A percentile compares a stretch with the other conserved stretches of the same genome.
phyloP scores from a whole-genome alignment of 768 basidiomycete genomes.

The Xerocomus brunneocitrinus region DNA sequence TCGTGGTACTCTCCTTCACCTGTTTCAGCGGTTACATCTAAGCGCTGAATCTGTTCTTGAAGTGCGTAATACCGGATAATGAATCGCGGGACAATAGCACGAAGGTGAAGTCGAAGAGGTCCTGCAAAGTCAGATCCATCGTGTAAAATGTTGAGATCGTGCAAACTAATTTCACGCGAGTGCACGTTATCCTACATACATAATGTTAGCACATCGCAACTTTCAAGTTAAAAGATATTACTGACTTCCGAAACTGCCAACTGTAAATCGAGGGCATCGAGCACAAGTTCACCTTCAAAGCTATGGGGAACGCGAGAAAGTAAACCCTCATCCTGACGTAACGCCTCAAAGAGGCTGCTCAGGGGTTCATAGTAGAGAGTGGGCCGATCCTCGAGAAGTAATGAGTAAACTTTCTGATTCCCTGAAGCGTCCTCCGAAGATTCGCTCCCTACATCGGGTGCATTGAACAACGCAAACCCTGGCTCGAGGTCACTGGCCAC shows the following conservation, averaged over 20 bases:
- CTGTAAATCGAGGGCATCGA: slow-evolving; percentile 70
- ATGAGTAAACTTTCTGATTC: slow-evolving; percentile 22
- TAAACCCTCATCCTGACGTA: slow-evolving; percentile 55
- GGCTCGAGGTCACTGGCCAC: slow-evolving; percentile 37
- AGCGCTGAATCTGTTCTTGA: slow-evolving; percentile 49
- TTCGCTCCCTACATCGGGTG: slow-evolving; percentile 33
- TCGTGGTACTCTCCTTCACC: slow-evolving; percentile 15
- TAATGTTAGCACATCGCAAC: slow-evolving; percentile 3
- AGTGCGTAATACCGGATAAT: slow-evolving; percentile 61
- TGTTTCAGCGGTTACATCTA: slow-evolving; percentile 26
- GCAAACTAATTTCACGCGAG: slow-evolving; percentile 63
- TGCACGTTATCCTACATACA: slow-evolving; percentile 64
- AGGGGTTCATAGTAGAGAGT: slow-evolving; percentile 77
- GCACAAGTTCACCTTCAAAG: slow-evolving; percentile 55
- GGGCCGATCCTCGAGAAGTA: slow-evolving; percentile 60
- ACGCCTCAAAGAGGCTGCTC: slow-evolving; percentile 62
- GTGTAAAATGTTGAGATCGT: slow-evolving; percentile 68
- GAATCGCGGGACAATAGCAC: slow-evolving; percentile 50
- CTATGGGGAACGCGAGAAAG: slow-evolving; percentile 44
- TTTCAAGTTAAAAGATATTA: not conserved
- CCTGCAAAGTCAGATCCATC: slow-evolving; percentile 60
- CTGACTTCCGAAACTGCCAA: slow-evolving; percentile 61
- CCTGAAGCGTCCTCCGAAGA: slow-evolving; percentile 12
- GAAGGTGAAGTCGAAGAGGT: slow-evolving; percentile 57
- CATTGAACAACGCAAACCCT: slow-evolving; percentile 55